Base-by-base conservation (phyloP, 257 asterid genomes). In the Oldenlandia corymbosa region DNA sequence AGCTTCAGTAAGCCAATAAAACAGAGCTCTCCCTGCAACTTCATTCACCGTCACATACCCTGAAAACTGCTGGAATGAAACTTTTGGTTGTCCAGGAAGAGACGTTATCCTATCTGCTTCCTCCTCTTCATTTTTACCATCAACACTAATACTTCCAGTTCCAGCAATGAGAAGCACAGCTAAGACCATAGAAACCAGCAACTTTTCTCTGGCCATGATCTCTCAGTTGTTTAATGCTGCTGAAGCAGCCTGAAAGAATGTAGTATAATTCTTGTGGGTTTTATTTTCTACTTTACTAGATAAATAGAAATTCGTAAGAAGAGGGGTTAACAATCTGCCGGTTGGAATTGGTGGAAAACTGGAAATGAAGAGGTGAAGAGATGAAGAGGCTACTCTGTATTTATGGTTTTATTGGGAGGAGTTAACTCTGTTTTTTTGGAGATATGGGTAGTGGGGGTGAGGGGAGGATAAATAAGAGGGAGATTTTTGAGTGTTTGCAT, bases 1-100 rank as follows among this genome's bases (percentile, higher is more conserved):
- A 10, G 98, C 94, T 67, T 91, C 98, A 1, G 94, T 84, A 0
- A 91, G 90, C 96, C 96, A 91, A 56, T 91, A 91, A 48, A 91
- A 91, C 71, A 91, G 90, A 51, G 96, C 95, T 70, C 98, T 76
- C 32, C 92, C 96, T 36, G 94, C 94, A 45, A 47, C 75, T 64
- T 82, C 72, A 27, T 81, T 68, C 67, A 88, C 98, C 11, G 95
- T 84, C 47, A 91, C 94, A 37, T 91, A 91, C 43, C 98, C 98
- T 45, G 98, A 88, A 53, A 79, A 91, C 68, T 91, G 98, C 31
- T 75, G 78, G 52, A 91, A 91, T 9, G 76, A 60, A 46, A 91
- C 96, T 18, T 76, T 59, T 0, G 98, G 98, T 70, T 91, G 98
- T n/a, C 96, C 96, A 12, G 98, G 98, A 24, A 91, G 88, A 17